These are phyloP conservation scores for Aspergillus bridgeri DNA, from an alignment of 495 filamentous ascomycete species.

Conservation along the genomic window DNA sequence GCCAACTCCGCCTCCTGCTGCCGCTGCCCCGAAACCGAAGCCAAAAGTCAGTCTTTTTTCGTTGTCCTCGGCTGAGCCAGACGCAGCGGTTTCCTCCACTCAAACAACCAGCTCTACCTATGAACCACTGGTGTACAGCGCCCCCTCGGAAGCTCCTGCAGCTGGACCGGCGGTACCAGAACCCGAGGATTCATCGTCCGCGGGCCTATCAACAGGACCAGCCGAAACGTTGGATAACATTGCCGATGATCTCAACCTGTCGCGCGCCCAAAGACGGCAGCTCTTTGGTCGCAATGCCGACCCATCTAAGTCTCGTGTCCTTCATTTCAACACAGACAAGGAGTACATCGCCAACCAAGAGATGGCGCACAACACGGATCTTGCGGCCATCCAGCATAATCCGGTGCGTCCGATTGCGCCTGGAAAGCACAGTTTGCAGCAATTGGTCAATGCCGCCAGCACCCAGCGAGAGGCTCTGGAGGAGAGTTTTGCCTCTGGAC, in stretches of 20 bases:
- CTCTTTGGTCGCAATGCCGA: slow-evolving; percentile 67
- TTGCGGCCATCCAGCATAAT: slow-evolving; percentile 71
- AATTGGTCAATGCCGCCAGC: slow-evolving; percentile 77
- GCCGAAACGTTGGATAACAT: slow-evolving; percentile 58
- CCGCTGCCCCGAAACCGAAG: slow-evolving; percentile 31
- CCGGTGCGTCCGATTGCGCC: slow-evolving; percentile 80
- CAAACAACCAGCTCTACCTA: slow-evolving; percentile 29
- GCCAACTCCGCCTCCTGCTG: slow-evolving; percentile 10
- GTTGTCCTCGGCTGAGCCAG: slow-evolving; percentile 30
- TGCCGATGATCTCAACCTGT: slow-evolving; percentile 70
- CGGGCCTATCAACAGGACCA: slow-evolving; percentile 5
- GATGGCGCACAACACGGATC: slow-evolving; percentile 33
- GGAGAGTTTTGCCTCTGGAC: slow-evolving; percentile 77
- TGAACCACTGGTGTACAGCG: slow-evolving; percentile 50
- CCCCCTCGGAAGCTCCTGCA: slow-evolving; percentile 24
- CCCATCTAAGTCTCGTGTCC: slow-evolving; percentile 44
- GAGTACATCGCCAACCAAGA: slow-evolving; percentile 83
- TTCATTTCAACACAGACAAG: slow-evolving; percentile 79
- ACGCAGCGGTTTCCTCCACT: slow-evolving; percentile 3
- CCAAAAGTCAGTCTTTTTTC: slow-evolving; percentile 65
- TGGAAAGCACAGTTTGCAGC: slow-evolving; percentile 82
- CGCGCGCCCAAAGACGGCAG: slow-evolving; percentile 68
- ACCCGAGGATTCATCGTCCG: slow-evolving; percentile 4
- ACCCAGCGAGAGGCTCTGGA: slow-evolving; percentile 80
- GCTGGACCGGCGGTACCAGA: slow-evolving; percentile 24